Evolutionary conservation across 352 stramenopile species (phyloP).

Genomic region (Phytophthora foliorum): DNA sequence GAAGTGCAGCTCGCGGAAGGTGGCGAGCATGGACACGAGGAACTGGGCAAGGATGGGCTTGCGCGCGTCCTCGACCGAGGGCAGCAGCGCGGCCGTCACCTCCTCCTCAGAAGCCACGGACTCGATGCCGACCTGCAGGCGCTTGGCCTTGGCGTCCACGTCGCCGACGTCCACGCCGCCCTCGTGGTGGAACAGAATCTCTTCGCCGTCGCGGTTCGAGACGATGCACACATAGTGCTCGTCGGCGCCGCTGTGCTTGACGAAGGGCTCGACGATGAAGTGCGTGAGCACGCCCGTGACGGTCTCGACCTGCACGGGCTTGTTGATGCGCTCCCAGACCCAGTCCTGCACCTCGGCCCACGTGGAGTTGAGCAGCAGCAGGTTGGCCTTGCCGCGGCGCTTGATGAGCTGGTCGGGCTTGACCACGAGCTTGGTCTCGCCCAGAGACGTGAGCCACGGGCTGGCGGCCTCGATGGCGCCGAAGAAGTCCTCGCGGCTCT

Average conservation of each 20-base stretch:
- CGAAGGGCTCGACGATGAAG: slow-evolving; percentile 98
- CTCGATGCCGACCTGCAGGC: slow-evolving; percentile 90
- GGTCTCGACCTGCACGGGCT: slow-evolving; percentile 92
- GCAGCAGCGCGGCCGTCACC: slow-evolving; percentile 81
- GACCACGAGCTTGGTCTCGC: slow-evolving; percentile 92
- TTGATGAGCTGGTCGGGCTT: slow-evolving; percentile 99
- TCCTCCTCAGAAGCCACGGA: slow-evolving; percentile 69
- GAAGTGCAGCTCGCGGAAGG: slow-evolving; percentile 97
- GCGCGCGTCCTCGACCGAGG: slow-evolving; percentile 81
- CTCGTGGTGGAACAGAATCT: slow-evolving; percentile 97
- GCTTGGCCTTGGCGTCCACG: slow-evolving; percentile 95
- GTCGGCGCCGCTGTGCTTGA: slow-evolving; percentile 92
- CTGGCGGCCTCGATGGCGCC: slow-evolving; percentile 72
- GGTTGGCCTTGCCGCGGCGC: slow-evolving; percentile 95
- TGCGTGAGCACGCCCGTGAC: slow-evolving; percentile 94
- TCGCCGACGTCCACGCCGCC: slow-evolving; percentile 97
- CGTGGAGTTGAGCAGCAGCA: slow-evolving; percentile 95
- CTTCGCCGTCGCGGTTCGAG: slow-evolving; percentile 94
- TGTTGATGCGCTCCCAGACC: slow-evolving; percentile 95
- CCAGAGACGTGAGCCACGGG: slow-evolving; percentile 84
- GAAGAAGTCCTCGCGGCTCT: slow-evolving; percentile 74
- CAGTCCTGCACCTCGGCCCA: slow-evolving; percentile 94
- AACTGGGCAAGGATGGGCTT: slow-evolving; percentile 91
- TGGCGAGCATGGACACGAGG: slow-evolving; percentile 91
- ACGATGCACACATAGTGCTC: slow-evolving; percentile 99